A percentile compares a stretch with the other conserved stretches of the same genome.
Evolutionary conservation across 2,329 filamentous ascomycete genomes (phyloP).

Genomic region (Sporothrix euskadiensis): DNA sequence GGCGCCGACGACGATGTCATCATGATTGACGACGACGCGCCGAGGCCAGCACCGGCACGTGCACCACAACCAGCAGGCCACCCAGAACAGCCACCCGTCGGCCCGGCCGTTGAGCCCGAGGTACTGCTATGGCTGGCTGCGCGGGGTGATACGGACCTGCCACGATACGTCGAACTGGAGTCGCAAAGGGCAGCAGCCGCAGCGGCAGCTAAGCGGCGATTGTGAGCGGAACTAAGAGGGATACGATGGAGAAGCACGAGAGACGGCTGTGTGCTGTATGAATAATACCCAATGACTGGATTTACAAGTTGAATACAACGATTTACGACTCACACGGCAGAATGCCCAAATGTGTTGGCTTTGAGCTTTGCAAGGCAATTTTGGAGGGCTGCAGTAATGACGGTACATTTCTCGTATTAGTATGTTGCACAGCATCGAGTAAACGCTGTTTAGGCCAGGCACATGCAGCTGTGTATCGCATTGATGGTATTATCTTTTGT

Average conservation of each 20-base stretch:
- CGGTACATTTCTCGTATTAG: background rate
- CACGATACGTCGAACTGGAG: slow-evolving; percentile 46
- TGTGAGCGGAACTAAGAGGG: background rate
- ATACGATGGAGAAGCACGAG: background rate
- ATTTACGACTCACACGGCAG: background rate
- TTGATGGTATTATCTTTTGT: background rate
- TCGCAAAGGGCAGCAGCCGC: slow-evolving; percentile 30
- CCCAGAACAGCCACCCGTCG: slow-evolving; percentile 36
- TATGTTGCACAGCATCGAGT: background rate
- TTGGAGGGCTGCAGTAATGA: background rate
- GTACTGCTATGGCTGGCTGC: slow-evolving; percentile 50
- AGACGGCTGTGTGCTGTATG: background rate
- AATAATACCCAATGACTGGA: slow-evolving; percentile 3
- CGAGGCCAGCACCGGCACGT: slow-evolving; percentile 36
- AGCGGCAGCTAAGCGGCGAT: background rate
- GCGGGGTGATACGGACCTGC: slow-evolving; percentile 49
- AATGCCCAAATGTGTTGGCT: background rate
- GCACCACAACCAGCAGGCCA: slow-evolving; percentile 37
- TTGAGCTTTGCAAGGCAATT: background rate
- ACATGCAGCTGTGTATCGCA: background rate
- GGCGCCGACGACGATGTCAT: slow-evolving; percentile 26
- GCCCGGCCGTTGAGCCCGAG: slow-evolving; percentile 46
- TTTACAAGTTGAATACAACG: background rate
- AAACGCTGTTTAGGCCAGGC: background rate
- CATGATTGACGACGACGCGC: slow-evolving; percentile 23